These are phyloP conservation scores for Fonsecaea erecta DNA, from an alignment of 2,329 filamentous ascomycete species.

Conservation along the genomic window DNA sequence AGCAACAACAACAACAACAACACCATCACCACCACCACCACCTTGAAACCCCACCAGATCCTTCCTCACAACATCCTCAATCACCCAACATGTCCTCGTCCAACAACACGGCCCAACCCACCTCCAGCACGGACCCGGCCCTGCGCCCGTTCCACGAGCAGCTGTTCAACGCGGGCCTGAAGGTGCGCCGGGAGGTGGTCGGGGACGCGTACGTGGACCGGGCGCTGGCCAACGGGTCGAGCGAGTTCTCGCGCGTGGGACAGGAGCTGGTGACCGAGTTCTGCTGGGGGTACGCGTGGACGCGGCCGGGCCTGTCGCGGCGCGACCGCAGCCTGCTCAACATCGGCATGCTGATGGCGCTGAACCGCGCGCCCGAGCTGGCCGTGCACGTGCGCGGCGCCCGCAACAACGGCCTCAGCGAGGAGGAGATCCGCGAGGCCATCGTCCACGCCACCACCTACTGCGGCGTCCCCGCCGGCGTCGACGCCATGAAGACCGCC, in stretches of 20 bases:
- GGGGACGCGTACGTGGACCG: constrained; percentile 64
- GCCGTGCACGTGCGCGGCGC: constrained; percentile 66
- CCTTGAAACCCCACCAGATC: background rate
- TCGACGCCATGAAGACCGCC: constrained; percentile 47
- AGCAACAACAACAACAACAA: too few relatives aligned
- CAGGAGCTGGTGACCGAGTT: constrained; percentile 59
- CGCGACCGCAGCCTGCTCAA: constrained; percentile 67
- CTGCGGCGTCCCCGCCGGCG: constrained; percentile 51
- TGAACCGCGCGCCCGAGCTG: constrained; percentile 64
- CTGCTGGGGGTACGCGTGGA: constrained; percentile 66
- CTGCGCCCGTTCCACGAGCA: constrained; percentile 37
- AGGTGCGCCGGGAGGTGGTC: constrained; percentile 64
- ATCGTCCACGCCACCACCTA: constrained; percentile 45
- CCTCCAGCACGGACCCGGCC: constrained; percentile 27
- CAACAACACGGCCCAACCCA: constrained; percentile 11
- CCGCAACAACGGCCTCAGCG: constrained; percentile 64
- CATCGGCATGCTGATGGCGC: constrained; percentile 67
- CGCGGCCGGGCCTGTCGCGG: constrained; percentile 64
- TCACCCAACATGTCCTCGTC: constrained; percentile 8
- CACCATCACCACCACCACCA: background rate
- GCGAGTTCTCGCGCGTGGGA: constrained; percentile 36
- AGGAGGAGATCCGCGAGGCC: constrained; percentile 62
- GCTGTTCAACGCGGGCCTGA: constrained; percentile 65
- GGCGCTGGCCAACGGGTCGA: constrained; percentile 35
- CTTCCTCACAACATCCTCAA: background rate